phyloP scores from a whole-genome alignment of 176 grass and related monocot species.

The Musa acuminata region DNA sequence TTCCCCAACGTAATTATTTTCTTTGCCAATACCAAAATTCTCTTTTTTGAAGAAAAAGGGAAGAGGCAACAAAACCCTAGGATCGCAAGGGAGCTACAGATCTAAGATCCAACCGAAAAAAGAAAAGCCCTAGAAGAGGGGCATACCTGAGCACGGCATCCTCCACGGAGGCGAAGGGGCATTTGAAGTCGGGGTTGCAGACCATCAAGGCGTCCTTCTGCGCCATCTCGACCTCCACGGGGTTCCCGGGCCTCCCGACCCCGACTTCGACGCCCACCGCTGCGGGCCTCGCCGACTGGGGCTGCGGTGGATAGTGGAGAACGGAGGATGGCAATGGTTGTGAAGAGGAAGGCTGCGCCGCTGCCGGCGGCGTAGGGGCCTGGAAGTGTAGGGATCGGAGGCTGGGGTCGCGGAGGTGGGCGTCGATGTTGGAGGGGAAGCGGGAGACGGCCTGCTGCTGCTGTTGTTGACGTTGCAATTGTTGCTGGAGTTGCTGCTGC shows the following conservation, averaged over 20 bases:
- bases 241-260: conserved; percentile 34
- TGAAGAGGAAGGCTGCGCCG: conserved; percentile 1
- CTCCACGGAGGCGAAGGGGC: conserved; percentile 77
- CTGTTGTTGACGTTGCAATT: conserved; percentile 23
- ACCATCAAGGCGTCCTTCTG: conserved; percentile 84
- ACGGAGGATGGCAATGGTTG: conserved; percentile 22
- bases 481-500: conserved; percentile 33
- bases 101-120: not conserved
- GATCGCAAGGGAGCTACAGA: not conserved
- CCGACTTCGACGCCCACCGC: conserved; percentile 5
- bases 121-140: not conserved
- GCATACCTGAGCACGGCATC: conserved; percentile 78
- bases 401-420: too few relatives aligned
- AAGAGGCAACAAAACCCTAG: conserved; percentile 1
- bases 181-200: conserved; percentile 82
- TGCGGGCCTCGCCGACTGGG: conserved; percentile 19
- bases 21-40: too few relatives aligned
- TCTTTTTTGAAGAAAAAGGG: not conserved
- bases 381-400: conserved; percentile 59
- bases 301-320: conserved; percentile 26
- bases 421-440: conserved; percentile 99
- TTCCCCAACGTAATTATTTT: not conserved
- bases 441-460: conserved; percentile 67
- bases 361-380: not conserved
- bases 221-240: conserved; percentile 80